Percentiles rank a stretch among this genome's conserved stretches.
Evolutionary conservation across 192 early-diverging fungal species (phyloP).

Genomic region (Coemansia biformis): DNA sequence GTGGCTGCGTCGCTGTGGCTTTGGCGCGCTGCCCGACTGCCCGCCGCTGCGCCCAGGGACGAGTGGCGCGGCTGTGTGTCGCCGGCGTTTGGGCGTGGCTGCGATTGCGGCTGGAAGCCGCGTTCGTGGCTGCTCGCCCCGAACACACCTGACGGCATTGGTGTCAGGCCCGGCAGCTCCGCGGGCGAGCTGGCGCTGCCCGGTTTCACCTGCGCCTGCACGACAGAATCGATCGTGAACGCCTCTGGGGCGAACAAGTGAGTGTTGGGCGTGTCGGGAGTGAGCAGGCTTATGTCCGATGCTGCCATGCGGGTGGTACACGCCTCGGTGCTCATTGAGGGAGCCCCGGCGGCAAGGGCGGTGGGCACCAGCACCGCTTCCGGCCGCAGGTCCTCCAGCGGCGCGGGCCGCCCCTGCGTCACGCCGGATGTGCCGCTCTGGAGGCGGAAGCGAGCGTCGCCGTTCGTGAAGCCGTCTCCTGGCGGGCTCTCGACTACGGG

Average conservation of each 20-base stretch:
- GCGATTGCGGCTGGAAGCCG: not conserved
- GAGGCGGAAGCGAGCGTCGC: too few relatives aligned
- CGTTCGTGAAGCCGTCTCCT: too few relatives aligned
- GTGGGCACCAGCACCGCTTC: too few relatives aligned
- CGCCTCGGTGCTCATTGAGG: too few relatives aligned
- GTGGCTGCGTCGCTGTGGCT: too few relatives aligned
- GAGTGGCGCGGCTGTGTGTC: slow-evolving; percentile 1
- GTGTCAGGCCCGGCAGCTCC: not conserved
- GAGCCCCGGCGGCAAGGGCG: too few relatives aligned
- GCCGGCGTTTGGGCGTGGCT: too few relatives aligned
- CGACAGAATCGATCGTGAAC: not conserved
- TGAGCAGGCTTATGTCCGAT: slow-evolving; percentile 19
- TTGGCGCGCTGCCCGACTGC: not conserved
- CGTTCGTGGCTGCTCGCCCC: not conserved
- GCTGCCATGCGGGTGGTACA: slow-evolving; percentile 2
- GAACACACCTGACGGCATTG: not conserved
- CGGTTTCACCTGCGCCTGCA: not conserved
- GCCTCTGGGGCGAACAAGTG: slow-evolving; percentile 8
- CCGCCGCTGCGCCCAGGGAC: slow-evolving; percentile 1
- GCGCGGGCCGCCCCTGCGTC: too few relatives aligned
- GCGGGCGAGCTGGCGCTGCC: not conserved
- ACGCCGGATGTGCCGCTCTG: too few relatives aligned
- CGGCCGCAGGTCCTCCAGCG: too few relatives aligned
- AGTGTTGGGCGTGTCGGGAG: slow-evolving; percentile 24
- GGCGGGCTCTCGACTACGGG: too few relatives aligned